Base-by-base conservation (phyloP, 352 stramenopile species). In the Thraustochytrium sp. region DNA sequence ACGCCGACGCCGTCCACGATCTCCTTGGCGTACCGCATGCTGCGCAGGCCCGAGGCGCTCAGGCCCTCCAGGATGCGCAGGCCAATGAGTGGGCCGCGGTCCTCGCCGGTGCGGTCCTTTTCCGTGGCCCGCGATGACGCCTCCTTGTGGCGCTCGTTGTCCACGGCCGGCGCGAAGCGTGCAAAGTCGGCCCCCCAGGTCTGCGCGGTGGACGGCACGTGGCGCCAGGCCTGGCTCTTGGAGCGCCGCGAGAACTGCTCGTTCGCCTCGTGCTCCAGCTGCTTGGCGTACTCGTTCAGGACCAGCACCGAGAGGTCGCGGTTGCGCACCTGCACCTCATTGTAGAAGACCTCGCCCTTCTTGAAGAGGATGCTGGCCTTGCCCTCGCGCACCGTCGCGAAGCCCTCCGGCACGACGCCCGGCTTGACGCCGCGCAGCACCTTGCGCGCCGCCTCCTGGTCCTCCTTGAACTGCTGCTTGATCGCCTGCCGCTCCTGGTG, bases 11-110 rank as follows among this genome's bases (percentile, higher is more conserved):
- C 75, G 13, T 73, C 55, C 5, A 40, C 21, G 84, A 99, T 97
- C 90, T 99, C 97, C 86, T 99, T 98, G 86, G 95, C 98, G 88
- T 99, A 99, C 64, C 97, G 93, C 73, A 99, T 96, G 9, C 96
- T 99, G 82, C 97, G 94, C 86, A 99, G 88, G 5, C 97, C 97
- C 0, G 96, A 98, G 23, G 97, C 97, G 21, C 97, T 96, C 21
- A 99, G 90, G 26, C 96, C 97, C 86, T 99, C 97, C 31, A 99
- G 96, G 83, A 99, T 97, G 51, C 91, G 90, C 55, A 99, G 93
- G 31, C 97, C 97, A 26, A 48, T 54, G 29, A 75, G 80, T 89
- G 89, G n/a, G 82, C 91, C 83, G 40, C 83, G 86, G 82, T 88
- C 59, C 40, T 89, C 89, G 42, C 90, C 87, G 44, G 88, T 88